Percentiles rank a stretch among this genome's conserved stretches.
phyloP scores from a whole-genome alignment of 1,139 yeast species.

The Scheffersomyces cryptocercus region DNA sequence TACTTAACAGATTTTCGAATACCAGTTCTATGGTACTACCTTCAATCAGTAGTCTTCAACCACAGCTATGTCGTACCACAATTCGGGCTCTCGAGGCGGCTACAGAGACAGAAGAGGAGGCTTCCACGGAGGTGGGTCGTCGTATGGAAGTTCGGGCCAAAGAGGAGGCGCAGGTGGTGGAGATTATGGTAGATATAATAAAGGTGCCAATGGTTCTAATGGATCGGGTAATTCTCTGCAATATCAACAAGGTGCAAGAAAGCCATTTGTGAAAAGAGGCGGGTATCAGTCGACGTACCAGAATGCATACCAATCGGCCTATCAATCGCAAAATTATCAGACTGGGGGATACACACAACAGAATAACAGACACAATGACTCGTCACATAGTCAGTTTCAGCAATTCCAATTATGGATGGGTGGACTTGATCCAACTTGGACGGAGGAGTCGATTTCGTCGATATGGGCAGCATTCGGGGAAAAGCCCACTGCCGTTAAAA shows the following conservation, averaged over 20 bases:
- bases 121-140: too few species aligned
- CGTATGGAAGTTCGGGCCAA: neutral
- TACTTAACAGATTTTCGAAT: too few species aligned
- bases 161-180: slow-evolving; percentile 2
- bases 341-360: neutral
- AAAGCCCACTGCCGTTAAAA: slow-evolving; percentile 35
- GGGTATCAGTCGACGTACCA: too few species aligned
- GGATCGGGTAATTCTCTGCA: too few species aligned
- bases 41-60: too few species aligned
- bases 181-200: neutral
- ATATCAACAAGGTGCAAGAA: neutral
- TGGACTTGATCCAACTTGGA: slow-evolving; percentile 85
- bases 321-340: neutral
- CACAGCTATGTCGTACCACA: slow-evolving; percentile 12
- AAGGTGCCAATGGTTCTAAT: neutral
- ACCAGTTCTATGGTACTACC: too few species aligned
- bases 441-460: slow-evolving; percentile 63
- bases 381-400: too few species aligned
- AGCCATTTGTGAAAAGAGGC: slow-evolving; percentile 1
- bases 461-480: slow-evolving; percentile 60
- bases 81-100: slow-evolving; percentile 5
- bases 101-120: neutral
- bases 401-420: slow-evolving; percentile 81
- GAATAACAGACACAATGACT: neutral
- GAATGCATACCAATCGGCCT: slow-evolving; percentile 1